These are phyloP conservation scores for Colletotrichum spinosum DNA, from an alignment of 2,329 filamentous ascomycete genomes.

Conservation along the genomic window DNA sequence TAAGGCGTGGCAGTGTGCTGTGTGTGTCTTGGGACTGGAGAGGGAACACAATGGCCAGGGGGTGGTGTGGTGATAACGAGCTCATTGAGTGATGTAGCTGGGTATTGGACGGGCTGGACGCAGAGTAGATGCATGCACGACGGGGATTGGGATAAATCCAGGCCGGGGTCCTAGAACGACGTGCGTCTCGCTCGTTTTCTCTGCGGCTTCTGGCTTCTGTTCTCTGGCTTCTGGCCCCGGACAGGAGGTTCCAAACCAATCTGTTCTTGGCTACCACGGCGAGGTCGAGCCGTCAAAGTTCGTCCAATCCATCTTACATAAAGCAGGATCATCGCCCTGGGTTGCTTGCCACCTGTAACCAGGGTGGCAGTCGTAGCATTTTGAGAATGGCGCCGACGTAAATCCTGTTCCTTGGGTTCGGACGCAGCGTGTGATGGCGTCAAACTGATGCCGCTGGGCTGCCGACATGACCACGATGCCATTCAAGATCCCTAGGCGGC, in stretches of 20 bases:
- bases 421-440: conserved; percentile 13
- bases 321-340: neutral
- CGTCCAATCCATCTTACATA: conserved; percentile 1
- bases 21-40: conserved; percentile 33
- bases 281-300: conserved; percentile 13
- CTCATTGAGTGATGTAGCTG: conserved; percentile 7
- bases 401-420: conserved; percentile 21
- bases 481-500: conserved; percentile 23
- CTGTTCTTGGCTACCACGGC: conserved; percentile 20
- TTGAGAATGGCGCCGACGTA: conserved; percentile 16
- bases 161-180: conserved; percentile 20
- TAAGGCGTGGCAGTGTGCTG: conserved; percentile 31
- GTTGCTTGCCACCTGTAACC: too few species aligned
- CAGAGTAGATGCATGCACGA: conserved; percentile 27
- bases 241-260: neutral
- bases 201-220: conserved; percentile 28
- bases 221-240: conserved; percentile 4
- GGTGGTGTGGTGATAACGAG: conserved; percentile 3
- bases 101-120: conserved; percentile 17
- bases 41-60: conserved; percentile 19
- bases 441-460: conserved; percentile 19
- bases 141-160: conserved; percentile 16
- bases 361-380: neutral
- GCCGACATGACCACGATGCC: conserved; percentile 13
- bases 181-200: conserved; percentile 30